Base-by-base conservation (phyloP, 768 basidiomycete species). In the Amanita pallidorosea region DNA sequence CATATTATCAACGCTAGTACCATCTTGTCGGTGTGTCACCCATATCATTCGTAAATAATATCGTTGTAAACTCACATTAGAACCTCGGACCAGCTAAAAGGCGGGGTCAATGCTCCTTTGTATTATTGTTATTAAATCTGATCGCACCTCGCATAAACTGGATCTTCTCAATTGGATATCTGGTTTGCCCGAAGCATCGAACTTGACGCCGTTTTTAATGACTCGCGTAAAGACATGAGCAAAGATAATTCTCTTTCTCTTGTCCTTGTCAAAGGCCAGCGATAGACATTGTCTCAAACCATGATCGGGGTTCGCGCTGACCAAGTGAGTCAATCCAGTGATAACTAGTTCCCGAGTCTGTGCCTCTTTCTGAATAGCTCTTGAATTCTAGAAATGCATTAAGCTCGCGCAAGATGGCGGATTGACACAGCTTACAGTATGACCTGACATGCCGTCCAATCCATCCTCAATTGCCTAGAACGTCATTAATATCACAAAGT, bases 211-310 rank as follows among this genome's bases (percentile, higher is more conserved):
- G 60, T 85, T 81, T 3, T 80, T 74, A 37, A 95, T 74, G 3
- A 89, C 89, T 35, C 83, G 76, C 35, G 86, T 81, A 61, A 94
- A 88, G 6, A 92, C 83, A 57, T 86, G 81, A 12, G 89, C 80
- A 59, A 93, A 96, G 22, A 92, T 88, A 8, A 77, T 73, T 12
- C 89, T 78, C 58, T 85, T 82, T 35, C 75, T 67, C 22, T 74
- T 68, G 59, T 93, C 85, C 18, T 70, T 63, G 58, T 88, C 83
- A 57, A 89, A 91, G 1, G 86, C 88, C 53, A 88, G 70, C 4
- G 81, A 69, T 18, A 94, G 76, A 58, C 86, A 91, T 62, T 94
- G 88, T 63, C 91, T 92, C 61, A 94, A 81, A 5, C 89, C 92
- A 57, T 80, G 84, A 60, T 93, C 88, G 13, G 87, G 82, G 60